Base-by-base conservation (phyloP, 805 yeast genomes). In the Suhomyces vadensis region DNA sequence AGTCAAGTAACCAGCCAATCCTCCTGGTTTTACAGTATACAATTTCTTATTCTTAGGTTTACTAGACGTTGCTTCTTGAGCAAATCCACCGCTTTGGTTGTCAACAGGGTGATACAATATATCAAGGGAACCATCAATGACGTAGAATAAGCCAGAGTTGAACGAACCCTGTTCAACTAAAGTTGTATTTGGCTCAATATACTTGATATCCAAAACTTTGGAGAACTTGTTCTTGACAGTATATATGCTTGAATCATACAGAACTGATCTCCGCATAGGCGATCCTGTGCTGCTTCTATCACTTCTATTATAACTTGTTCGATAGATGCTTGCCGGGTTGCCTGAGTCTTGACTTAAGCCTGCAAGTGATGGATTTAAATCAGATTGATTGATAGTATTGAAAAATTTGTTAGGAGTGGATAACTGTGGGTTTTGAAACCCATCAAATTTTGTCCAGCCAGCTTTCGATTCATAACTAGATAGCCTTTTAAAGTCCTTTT, bases 1-100 rank as follows among this genome's bases (percentile, higher is more conserved):
- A 3, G 95, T 88, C 37, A 92, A 61, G 57, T 87, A 92, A 0
- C 98, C 98, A 0, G 92, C 95, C 11, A 92, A 62, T 3, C 94
- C 94, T 5, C 97, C 97, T 1, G 83, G 72, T 11, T 74, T 66
- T 1, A 89, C 82, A 0, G 81, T 75, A 52, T 82, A 83, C 1
- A 87, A 53, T 22, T 64, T 61, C 29, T 71, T 74, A 29, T 43
- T 22, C 9, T 33, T 13, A 9, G 23, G n/a, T 17, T 17, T n/a
- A 10, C 21, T 14, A 6, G 23, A 19, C 6, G 35, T 25, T 7
- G 29, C 27, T 9, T 24, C 11, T 7, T 29, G 27, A 20, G 21
- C 16, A 9, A 37, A 24, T 4, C 23, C 2, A 20, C 42, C 23
- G 10, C 27, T 55, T 52, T 17, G 51, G 48, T 42, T 41, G 55